Conservation (phyloP, 176 grass and related monocot genomes). For the Raddia distichophylla region DNA sequence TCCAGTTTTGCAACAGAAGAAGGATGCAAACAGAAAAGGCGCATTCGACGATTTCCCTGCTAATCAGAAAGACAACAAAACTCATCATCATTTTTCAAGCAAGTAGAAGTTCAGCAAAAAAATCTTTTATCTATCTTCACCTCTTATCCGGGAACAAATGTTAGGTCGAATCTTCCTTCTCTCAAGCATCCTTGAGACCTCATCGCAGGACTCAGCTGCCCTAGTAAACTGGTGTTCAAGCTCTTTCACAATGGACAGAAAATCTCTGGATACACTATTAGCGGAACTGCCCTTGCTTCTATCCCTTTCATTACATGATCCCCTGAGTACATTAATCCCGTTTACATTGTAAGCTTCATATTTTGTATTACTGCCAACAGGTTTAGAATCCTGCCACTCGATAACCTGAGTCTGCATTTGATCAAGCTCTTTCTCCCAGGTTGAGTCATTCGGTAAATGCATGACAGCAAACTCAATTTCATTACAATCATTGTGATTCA, state of each 20-base stretch:
- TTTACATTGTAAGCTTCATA: background rate
- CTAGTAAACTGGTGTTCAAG: slow-evolving; percentile 62
- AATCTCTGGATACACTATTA: slow-evolving; percentile 49
- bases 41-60: slow-evolving; percentile 48
- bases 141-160: slow-evolving; percentile 50
- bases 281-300: slow-evolving; percentile 37
- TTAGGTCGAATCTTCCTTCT: slow-evolving; percentile 53
- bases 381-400: background rate
- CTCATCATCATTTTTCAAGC: slow-evolving; percentile 4
- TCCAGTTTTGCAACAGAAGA: slow-evolving; percentile 49
- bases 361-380: background rate
- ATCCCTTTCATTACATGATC: slow-evolving; percentile 39
- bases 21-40: slow-evolving; percentile 33
- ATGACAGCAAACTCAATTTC: slow-evolving; percentile 27
- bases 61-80: slow-evolving; percentile 16
- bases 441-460: slow-evolving; percentile 25
- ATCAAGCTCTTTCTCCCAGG: slow-evolving; percentile 13
- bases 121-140: slow-evolving; percentile 30
- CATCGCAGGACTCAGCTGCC: slow-evolving; percentile 61
- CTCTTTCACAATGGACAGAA: slow-evolving; percentile 53
- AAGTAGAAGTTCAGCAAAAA: background rate
- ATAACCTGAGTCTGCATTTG: background rate
- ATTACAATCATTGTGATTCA: slow-evolving; percentile 4
- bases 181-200: slow-evolving; percentile 74
- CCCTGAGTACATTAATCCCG: slow-evolving; percentile 22